phyloP scores from a whole-genome alignment of 1,139 yeast genomes.

The Candida buenavistaensis region DNA sequence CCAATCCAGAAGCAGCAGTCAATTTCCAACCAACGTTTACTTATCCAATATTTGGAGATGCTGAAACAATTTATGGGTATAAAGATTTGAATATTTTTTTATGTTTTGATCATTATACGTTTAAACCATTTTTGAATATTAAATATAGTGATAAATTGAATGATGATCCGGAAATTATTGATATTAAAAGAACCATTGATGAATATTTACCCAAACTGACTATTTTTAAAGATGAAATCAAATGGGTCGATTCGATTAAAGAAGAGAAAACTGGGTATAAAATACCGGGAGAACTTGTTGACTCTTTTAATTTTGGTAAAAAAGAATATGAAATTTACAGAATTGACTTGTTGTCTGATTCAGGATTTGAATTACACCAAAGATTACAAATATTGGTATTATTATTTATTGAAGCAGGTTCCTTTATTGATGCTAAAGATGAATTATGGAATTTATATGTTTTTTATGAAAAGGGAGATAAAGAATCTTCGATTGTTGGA shows the following conservation, averaged over 20 bases:
- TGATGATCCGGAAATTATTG: slow-evolving; percentile 48
- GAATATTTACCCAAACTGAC: slow-evolving; percentile 63
- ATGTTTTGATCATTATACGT: slow-evolving; percentile 49
- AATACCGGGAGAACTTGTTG: slow-evolving; percentile 52
- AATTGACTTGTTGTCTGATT: slow-evolving; percentile 38
- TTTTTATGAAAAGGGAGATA: slow-evolving; percentile 38
- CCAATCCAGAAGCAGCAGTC: slow-evolving; percentile 57
- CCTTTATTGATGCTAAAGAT: slow-evolving; percentile 77
- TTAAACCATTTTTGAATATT: slow-evolving; percentile 53
- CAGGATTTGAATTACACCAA: slow-evolving; percentile 56
- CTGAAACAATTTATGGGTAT: slow-evolving; percentile 87
- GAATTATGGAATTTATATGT: slow-evolving; percentile 68
- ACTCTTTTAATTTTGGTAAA: slow-evolving; percentile 29
- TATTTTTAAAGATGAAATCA: slow-evolving; percentile 58
- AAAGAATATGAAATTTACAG: slow-evolving; percentile 36
- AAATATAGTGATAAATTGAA: slow-evolving; percentile 52
- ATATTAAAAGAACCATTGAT: slow-evolving; percentile 52
- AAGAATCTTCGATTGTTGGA: slow-evolving; percentile 58
- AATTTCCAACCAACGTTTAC: slow-evolving; percentile 75
- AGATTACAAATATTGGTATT: slow-evolving; percentile 79
- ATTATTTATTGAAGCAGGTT: slow-evolving; percentile 91
- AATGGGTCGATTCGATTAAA: slow-evolving; percentile 61
- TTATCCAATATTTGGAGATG: slow-evolving; percentile 90
- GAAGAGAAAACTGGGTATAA: slow-evolving; percentile 42
- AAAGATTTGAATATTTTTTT: slow-evolving; percentile 56